Base-by-base conservation (phyloP, 2,329 filamentous ascomycete species). In the Claviceps pazoutovae region DNA sequence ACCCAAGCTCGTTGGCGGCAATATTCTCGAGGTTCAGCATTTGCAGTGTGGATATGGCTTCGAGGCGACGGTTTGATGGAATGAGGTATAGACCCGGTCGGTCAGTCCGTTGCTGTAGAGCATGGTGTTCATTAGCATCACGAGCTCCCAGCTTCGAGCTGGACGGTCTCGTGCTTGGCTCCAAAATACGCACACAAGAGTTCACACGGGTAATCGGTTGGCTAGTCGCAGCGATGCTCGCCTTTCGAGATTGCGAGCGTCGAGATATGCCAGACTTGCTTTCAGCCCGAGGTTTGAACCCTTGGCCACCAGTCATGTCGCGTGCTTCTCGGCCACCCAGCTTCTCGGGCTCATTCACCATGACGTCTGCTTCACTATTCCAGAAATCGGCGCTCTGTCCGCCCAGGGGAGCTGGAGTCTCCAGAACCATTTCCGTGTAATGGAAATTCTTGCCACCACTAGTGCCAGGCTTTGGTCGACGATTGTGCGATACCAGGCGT, bases 21-120 rank as follows among this genome's bases (percentile, higher is more conserved):
- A 94, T 86, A 61, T 93, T 90, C 68, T 97, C 93, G 1, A 97
- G 79, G 56, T 93, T 91, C 30, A 95, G 78, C 80, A 96, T 93
- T 62, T 95, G 88, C 41, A 93, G 72, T 5, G 91, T 76, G 17
- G 80, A 83, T 34, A 84, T 78, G 5, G 79, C 72, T 59, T 84
- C 80, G 30, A 82, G 69, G 13, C 75, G 77, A 38, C 76, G 75
- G 58, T 76, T 74, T 2, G 78, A 78, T 8, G 72, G 74, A 17
- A 74, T 60, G 37, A 78, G 65, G 59, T 78, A 81, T 49, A 82
- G 73, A 1, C 76, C 75, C 1, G 70, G 62, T 46, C 64, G 67
- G 14, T 66, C 61, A 6, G 61, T 55, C 58, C 66, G 66, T 58
- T 68, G 67, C 55, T 66, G 63, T 54, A 59, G 55, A 6, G n/a